These are phyloP conservation scores for Trichoderma guizhouense DNA, from an alignment of 2,329 filamentous ascomycete genomes.

Conservation along the genomic window DNA sequence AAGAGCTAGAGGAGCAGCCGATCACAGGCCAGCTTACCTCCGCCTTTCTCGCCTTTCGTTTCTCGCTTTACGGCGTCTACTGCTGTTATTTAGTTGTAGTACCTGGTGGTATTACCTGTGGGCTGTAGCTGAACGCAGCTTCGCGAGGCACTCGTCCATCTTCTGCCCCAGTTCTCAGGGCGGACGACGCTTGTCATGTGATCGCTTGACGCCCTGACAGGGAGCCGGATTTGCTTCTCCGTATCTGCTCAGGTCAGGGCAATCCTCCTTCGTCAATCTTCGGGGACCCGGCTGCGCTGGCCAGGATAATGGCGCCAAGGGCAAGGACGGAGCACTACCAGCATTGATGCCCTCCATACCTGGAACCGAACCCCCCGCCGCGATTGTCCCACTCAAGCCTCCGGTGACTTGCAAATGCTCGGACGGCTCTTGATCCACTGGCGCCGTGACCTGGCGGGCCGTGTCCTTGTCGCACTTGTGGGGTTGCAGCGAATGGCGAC, in stretches of 20 bases:
- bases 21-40: background rate
- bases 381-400: conserved; percentile 15
- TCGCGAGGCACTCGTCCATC: background rate
- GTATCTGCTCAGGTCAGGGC: background rate
- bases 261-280: conserved; percentile 6
- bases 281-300: conserved; percentile 3
- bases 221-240: background rate
- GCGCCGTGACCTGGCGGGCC: conserved; percentile 17
- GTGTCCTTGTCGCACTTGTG: conserved; percentile 18
- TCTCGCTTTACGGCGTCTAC: background rate
- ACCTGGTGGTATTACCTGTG: background rate
- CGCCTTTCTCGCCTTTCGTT: background rate
- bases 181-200: background rate
- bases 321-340: background rate
- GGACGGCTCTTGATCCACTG: conserved; percentile 18
- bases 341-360: conserved; percentile 3
- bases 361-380: conserved; percentile 17
- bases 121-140: background rate
- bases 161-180: background rate
- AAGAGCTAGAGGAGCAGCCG: background rate
- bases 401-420: conserved; percentile 16
- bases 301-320: background rate
- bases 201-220: conserved; percentile 1
- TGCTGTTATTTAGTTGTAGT: background rate
- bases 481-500: conserved; percentile 15